Conservation (phyloP, 139 green algal genomes). For the Chlorella sp. region DNA sequence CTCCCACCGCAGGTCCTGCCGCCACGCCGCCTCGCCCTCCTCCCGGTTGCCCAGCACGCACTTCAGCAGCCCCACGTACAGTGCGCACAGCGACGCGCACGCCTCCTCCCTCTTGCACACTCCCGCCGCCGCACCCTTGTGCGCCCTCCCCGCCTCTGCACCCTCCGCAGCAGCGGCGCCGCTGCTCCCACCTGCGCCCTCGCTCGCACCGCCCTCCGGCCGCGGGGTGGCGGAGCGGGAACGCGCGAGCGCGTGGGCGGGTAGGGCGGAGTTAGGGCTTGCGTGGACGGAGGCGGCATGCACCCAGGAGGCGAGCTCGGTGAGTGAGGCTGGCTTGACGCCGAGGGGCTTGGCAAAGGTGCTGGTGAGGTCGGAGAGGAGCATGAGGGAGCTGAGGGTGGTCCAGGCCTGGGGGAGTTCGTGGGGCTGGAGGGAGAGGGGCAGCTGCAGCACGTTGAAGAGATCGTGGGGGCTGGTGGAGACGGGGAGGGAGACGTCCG, state of each 20-base stretch:
- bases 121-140: background rate
- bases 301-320: slow-evolving; percentile 2
- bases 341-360: background rate
- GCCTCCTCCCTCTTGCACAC: background rate
- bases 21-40: background rate
- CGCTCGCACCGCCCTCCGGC: background rate
- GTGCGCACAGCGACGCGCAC: background rate
- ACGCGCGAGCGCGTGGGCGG: background rate
- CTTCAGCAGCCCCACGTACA: background rate
- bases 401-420: background rate
- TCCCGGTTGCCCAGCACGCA: background rate
- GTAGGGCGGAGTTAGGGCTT: too few relatives aligned
- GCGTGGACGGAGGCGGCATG: too few relatives aligned
- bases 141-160: background rate
- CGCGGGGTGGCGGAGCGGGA: background rate
- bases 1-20: background rate
- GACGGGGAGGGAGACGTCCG: too few relatives aligned
- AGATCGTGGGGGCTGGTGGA: too few relatives aligned
- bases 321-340: background rate
- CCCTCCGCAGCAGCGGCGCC: background rate
- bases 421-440: background rate
- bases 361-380: background rate
- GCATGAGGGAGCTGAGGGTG: background rate
- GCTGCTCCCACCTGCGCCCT: background rate
- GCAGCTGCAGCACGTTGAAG: background rate